phyloP scores from a whole-genome alignment of 208 protist species.

The Leishmania guyanensis region DNA sequence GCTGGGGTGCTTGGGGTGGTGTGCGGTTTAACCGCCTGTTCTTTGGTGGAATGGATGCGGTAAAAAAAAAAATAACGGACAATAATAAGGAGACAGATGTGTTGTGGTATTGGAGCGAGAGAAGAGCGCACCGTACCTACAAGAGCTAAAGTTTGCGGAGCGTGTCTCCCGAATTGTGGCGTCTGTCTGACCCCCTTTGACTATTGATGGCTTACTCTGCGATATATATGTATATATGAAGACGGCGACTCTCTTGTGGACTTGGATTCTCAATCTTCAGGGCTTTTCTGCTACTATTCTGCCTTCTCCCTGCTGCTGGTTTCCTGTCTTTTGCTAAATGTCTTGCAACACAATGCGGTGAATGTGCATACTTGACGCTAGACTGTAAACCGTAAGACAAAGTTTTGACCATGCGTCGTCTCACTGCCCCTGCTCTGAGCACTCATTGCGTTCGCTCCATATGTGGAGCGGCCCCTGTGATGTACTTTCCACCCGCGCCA shows the following conservation, averaged over 20 bases:
- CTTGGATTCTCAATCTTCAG: background rate
- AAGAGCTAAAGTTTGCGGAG: background rate
- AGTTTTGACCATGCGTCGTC: constrained; percentile 59
- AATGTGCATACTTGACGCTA: background rate
- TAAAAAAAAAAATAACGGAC: no score
- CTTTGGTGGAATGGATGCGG: no score
- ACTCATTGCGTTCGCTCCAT: constrained; percentile 63
- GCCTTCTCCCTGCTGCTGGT: background rate
- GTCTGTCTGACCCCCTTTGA: background rate
- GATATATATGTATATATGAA: background rate
- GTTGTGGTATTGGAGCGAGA: background rate
- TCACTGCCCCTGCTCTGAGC: constrained; percentile 42
- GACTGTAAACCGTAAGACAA: background rate
- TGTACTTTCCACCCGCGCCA: constrained; percentile 77
- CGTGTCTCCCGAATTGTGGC: background rate
- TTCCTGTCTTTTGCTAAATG: background rate
- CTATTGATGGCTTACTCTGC: background rate
- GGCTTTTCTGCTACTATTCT: background rate
- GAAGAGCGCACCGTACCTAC: background rate
- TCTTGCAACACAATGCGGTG: background rate
- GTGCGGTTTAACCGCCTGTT: no score
- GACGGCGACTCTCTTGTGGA: background rate
- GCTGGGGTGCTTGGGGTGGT: no score
- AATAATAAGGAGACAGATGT: background rate
- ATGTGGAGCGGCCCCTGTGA: constrained; percentile 80